Percentiles rank a stretch among this genome's conserved stretches.
Evolutionary conservation across 163 green algal species (phyloP).

Genomic region (Prototheca cutis): DNA sequence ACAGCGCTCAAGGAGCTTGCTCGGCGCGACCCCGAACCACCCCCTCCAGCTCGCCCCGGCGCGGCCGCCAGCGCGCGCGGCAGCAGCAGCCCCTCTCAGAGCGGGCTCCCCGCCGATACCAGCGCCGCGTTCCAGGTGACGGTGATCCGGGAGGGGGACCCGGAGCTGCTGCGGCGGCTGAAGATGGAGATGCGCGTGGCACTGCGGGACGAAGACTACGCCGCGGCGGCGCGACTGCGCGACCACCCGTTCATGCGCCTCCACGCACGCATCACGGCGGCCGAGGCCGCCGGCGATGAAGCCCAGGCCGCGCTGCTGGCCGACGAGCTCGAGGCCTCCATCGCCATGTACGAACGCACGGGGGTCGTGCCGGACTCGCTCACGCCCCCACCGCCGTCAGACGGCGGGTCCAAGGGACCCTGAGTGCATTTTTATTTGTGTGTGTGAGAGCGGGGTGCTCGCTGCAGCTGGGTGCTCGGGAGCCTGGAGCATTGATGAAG

Average conservation of each 20-base stretch:
- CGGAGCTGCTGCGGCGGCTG: slow-evolving; percentile 52
- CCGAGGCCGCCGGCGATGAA: background rate
- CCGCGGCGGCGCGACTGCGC: slow-evolving; percentile 33
- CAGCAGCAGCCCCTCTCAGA: too few species aligned
- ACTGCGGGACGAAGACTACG: slow-evolving; percentile 44
- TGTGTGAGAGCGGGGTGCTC: too few species aligned
- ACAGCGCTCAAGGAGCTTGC: slow-evolving; percentile 13
- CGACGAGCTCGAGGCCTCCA: background rate
- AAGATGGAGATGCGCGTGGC: slow-evolving; percentile 65
- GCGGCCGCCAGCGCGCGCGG: too few species aligned
- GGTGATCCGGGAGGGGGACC: slow-evolving; percentile 21
- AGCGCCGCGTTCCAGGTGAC: background rate
- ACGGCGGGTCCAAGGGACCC: too few species aligned
- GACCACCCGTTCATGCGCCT: slow-evolving; percentile 70
- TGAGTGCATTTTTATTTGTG: too few species aligned
- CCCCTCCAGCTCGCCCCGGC: background rate
- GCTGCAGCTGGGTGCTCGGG: too few species aligned
- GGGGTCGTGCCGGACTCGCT: background rate
- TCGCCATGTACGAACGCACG: background rate
- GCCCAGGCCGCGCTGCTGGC: background rate
- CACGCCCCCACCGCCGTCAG: too few species aligned
- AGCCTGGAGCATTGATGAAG: too few species aligned
- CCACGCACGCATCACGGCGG: slow-evolving; percentile 34
- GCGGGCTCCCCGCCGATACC: background rate
- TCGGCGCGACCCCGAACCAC: background rate